Percentiles rank a stretch among this genome's conserved stretches.
These are phyloP conservation scores for Amanita molliuscula DNA, from an alignment of 768 basidiomycete species.

Conservation along the genomic window DNA sequence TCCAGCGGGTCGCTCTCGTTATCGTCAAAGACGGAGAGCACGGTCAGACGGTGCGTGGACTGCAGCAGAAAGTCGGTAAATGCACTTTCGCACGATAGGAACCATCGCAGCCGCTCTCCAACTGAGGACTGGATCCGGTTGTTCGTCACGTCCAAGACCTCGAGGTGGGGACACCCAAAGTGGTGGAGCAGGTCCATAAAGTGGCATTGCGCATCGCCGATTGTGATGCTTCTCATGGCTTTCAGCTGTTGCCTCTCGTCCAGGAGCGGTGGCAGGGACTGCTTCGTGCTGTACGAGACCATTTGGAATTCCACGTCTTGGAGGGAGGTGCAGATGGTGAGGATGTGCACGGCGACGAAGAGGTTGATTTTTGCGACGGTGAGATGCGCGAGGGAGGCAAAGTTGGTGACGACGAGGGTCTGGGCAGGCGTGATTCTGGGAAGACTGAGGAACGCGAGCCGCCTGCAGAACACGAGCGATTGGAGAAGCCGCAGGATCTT, in stretches of 20 bases:
- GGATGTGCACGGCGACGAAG: background rate
- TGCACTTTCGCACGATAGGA: background rate
- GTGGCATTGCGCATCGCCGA: background rate
- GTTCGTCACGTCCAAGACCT: background rate
- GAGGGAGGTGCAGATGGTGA: background rate
- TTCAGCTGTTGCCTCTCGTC: background rate
- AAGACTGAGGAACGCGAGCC: background rate
- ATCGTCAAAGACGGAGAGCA: background rate
- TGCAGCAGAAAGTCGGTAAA: background rate
- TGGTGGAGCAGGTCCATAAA: background rate
- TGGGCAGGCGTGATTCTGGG: background rate
- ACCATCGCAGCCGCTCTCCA: background rate
- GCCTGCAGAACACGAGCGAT: background rate
- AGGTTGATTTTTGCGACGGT: background rate
- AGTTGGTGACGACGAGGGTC: background rate
- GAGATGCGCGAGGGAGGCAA: background rate
- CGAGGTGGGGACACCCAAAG: background rate
- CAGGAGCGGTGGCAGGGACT: background rate
- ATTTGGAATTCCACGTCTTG: background rate
- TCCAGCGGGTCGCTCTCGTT: background rate
- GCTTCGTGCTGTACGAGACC: background rate
- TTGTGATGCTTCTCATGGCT: background rate
- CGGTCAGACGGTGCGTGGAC: background rate
- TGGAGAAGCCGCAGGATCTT: background rate
- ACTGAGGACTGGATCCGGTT: background rate